Evolutionary conservation across 306 rosid genomes (phyloP), one percentile per base, ranked within the genome.

Genomic region (Carpinus fangiana): DNA sequence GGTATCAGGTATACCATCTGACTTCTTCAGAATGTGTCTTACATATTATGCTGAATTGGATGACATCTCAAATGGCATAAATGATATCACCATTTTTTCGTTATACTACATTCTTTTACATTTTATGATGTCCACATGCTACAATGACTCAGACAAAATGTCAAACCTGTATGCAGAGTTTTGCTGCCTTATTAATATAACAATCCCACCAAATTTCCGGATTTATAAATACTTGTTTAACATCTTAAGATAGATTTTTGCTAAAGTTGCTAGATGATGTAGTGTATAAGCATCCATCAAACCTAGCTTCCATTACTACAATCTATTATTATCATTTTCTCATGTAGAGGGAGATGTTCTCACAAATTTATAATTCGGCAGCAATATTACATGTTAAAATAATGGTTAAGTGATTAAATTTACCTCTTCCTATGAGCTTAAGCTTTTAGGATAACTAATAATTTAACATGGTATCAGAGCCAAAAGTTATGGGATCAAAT

Each of bases 381-480:
- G 97, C 94, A 83, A 89, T 92, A 84, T 77, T 92, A 92, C 83
- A 52, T 90, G 76, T n/a, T n/a, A n/a, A n/a, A n/a, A n/a, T n/a
- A n/a, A n/a, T n/a, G n/a, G n/a, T n/a, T n/a, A n/a, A n/a, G n/a
- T n/a, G n/a, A n/a, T n/a, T n/a, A n/a, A n/a, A n/a, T n/a, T n/a
- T n/a, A n/a, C n/a, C n/a, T n/a, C n/a, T n/a, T n/a, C n/a, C n/a
- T n/a, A n/a, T n/a, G n/a, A n/a, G n/a, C n/a, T n/a, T n/a, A n/a
- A n/a, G n/a, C n/a, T n/a, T n/a, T n/a, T n/a, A n/a, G n/a, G n/a
- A n/a, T n/a, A n/a, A n/a, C n/a, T n/a, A n/a, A n/a, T n/a, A n/a
- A n/a, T n/a, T n/a, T n/a, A n/a, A n/a, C n/a, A n/a, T n/a, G n/a
- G n/a, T n/a, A n/a, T n/a, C n/a, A n/a, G n/a, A n/a, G n/a, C n/a